These are phyloP conservation scores for Gryganskiella cystojenkinii DNA, from an alignment of 192 early-diverging fungal genomes.

Conservation along the genomic window DNA sequence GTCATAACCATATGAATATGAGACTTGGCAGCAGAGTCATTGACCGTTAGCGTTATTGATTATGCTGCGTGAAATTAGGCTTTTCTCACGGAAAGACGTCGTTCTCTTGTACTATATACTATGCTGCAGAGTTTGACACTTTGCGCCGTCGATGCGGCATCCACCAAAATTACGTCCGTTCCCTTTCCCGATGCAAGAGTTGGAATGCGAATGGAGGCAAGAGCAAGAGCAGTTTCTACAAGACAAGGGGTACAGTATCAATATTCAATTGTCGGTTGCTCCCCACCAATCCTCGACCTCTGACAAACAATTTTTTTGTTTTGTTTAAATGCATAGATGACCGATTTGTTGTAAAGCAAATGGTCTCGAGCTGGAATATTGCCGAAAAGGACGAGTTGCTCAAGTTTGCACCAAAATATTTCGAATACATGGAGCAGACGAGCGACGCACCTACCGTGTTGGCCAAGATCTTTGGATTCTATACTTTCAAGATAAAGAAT, in stretches of 20 bases:
- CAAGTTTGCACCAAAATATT: constrained; percentile 92
- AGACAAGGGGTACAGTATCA: constrained; percentile 75
- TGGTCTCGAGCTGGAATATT: constrained; percentile 76
- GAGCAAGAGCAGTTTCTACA: constrained; percentile 87
- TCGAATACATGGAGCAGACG: constrained; percentile 81
- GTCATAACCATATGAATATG: constrained; percentile 1
- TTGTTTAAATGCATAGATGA: constrained; percentile 68
- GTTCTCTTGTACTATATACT: constrained; percentile 87
- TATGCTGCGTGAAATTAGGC: constrained; percentile 48
- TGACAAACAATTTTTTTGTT: not conserved
- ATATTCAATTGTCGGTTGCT: constrained; percentile 3
- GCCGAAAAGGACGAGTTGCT: constrained; percentile 87
- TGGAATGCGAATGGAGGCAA: constrained; percentile 90
- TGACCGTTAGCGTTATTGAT: too few species aligned
- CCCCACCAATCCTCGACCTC: not conserved
- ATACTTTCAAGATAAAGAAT: constrained; percentile 85
- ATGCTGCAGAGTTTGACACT: constrained; percentile 88
- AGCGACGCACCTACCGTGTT: constrained; percentile 76
- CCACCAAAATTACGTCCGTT: constrained; percentile 81
- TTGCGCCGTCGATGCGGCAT: constrained; percentile 84
- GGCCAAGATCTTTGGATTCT: constrained; percentile 93
- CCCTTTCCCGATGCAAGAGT: constrained; percentile 79
- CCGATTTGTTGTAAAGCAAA: constrained; percentile 88
- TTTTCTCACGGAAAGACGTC: constrained; percentile 76
- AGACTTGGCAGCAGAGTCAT: too few species aligned